Evolutionary conservation across 768 basidiomycete genomes (phyloP).

Genomic region (Exidia glandulosa): DNA sequence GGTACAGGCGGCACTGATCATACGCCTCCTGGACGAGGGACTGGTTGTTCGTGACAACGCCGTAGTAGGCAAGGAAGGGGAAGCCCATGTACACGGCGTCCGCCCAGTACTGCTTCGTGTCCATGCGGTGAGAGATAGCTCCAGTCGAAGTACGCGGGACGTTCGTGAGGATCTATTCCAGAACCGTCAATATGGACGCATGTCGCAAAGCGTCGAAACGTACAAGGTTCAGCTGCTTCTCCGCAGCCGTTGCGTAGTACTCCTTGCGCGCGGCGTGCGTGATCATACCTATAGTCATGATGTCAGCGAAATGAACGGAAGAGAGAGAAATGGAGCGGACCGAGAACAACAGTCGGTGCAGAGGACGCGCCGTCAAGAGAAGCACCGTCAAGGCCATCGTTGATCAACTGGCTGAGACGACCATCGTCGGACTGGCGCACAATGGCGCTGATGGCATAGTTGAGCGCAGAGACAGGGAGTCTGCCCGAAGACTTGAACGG

Average conservation of each 20-base stretch:
- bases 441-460: constrained; percentile 17
- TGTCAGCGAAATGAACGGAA: background rate
- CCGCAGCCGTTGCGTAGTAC: constrained; percentile 14
- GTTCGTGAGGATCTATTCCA: constrained; percentile 12
- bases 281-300: constrained; percentile 4
- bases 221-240: constrained; percentile 15
- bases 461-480: constrained; percentile 13
- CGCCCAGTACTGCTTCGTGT: constrained; percentile 25
- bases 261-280: constrained; percentile 8
- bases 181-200: background rate
- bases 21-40: constrained; percentile 29
- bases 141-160: constrained; percentile 23
- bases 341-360: constrained; percentile 15
- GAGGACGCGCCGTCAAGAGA: constrained; percentile 20
- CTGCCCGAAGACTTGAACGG: constrained; percentile 11
- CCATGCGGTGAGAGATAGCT: constrained; percentile 30
- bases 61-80: constrained; percentile 34
- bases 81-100: constrained; percentile 33
- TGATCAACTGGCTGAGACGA: constrained; percentile 17
- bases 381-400: constrained; percentile 17
- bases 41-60: constrained; percentile 22
- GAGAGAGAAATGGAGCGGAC: background rate
- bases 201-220: background rate
- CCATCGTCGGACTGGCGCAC: constrained; percentile 18
- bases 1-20: constrained; percentile 30